These are phyloP conservation scores for Penicillium sp. DNA, from an alignment of 2,329 filamentous ascomycete species.

Conservation along the genomic window DNA sequence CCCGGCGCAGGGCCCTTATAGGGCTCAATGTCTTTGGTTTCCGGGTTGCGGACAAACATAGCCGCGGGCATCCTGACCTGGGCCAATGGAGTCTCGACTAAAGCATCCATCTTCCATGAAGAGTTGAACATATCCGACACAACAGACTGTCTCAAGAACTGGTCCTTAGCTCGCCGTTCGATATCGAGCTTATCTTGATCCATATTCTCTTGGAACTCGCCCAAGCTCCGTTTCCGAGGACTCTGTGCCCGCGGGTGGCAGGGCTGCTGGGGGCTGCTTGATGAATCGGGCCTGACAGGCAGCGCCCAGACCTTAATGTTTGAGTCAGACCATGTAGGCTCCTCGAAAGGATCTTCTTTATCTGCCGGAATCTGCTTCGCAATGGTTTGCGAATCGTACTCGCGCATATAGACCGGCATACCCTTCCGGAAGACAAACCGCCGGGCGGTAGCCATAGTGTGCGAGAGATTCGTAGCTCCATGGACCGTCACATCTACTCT, in stretches of 20 bases:
- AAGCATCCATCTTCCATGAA: slow-evolving; percentile 68
- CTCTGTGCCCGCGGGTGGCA: slow-evolving; percentile 27
- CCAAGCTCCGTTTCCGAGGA: slow-evolving; percentile 49
- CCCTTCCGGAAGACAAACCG: slow-evolving; percentile 84
- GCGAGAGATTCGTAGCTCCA: slow-evolving; percentile 74
- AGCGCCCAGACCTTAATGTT: slow-evolving; percentile 84
- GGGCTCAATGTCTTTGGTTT: slow-evolving; percentile 62
- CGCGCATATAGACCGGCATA: slow-evolving; percentile 68
- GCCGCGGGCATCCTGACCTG: slow-evolving; percentile 66
- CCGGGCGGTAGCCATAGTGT: slow-evolving; percentile 77
- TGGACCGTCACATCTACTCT: slow-evolving; percentile 62
- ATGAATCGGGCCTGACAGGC: slow-evolving; percentile 46
- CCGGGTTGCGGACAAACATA: slow-evolving; percentile 64
- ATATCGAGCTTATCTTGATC: slow-evolving; percentile 3
- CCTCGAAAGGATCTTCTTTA: slow-evolving; percentile 29
- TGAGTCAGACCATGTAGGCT: slow-evolving; percentile 72
- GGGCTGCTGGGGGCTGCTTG: slow-evolving; percentile 24
- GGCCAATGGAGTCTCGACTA: slow-evolving; percentile 64
- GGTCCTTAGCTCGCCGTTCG: slow-evolving; percentile 38
- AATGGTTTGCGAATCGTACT: slow-evolving; percentile 53
- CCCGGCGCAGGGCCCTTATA: slow-evolving; percentile 69
- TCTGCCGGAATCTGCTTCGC: slow-evolving; percentile 22
- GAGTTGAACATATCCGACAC: slow-evolving; percentile 79
- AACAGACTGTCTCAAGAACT: slow-evolving; percentile 58
- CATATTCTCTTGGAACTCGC: slow-evolving; percentile 45